These are phyloP conservation scores for Jimgerdemannia lactiflua DNA, from an alignment of 192 early-diverging fungal genomes.

Conservation along the genomic window DNA sequence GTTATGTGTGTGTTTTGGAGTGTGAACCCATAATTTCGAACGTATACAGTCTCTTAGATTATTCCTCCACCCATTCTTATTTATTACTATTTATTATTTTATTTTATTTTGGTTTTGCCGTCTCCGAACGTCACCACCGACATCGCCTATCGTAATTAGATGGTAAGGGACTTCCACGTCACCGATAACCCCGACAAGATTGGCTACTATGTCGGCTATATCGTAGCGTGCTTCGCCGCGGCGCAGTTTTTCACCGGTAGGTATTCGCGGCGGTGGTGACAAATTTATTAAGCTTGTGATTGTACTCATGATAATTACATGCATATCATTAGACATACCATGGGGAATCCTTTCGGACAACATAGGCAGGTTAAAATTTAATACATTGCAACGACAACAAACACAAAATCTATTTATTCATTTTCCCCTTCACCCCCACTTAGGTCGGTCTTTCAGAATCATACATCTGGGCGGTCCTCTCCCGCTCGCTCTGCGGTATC, in stretches of 20 bases:
- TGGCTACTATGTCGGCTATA: constrained; percentile 45
- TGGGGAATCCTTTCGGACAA: constrained; percentile 71
- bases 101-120: no score
- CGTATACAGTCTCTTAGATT: no score
- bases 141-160: not conserved
- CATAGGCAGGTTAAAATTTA: no score
- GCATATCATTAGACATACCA: constrained; percentile 26
- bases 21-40: no score
- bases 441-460: constrained; percentile 54
- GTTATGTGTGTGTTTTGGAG: no score
- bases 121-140: no score
- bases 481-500: constrained; percentile 56
- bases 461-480: constrained; percentile 45
- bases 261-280: not conserved
- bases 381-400: no score
- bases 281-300: not conserved
- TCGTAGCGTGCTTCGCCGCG: constrained; percentile 47
- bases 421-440: constrained; percentile 44
- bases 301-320: not conserved
- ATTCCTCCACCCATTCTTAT: no score
- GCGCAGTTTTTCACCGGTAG: constrained; percentile 48
- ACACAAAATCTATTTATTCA: no score
- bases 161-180: constrained; percentile 57
- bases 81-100: no score
- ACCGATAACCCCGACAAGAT: constrained; percentile 53